phyloP scores from a whole-genome alignment of 177 flowering plant genomes.

The Tripterygium wilfordii region DNA sequence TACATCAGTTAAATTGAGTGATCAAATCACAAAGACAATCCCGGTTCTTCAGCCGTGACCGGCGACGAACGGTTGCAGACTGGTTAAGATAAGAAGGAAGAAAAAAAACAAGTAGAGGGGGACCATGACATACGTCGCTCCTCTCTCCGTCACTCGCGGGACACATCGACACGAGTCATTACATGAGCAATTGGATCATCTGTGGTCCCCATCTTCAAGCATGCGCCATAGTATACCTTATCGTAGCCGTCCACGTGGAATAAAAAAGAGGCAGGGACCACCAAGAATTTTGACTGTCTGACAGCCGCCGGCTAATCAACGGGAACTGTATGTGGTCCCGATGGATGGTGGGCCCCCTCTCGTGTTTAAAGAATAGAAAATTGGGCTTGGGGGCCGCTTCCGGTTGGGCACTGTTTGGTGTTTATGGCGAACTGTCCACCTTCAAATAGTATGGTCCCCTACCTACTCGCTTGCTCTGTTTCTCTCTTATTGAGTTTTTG shows the following conservation, averaged over 20 bases:
- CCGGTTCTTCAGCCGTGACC: no score
- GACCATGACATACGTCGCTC: no score
- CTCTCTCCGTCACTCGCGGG: conserved; percentile 36
- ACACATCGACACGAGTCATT: conserved; percentile 23
- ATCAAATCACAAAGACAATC: no score
- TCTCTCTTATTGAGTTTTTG: no score
- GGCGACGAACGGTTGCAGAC: no score
- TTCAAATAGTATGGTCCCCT: conserved; percentile 20
- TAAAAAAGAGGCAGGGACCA: conserved; percentile 9
- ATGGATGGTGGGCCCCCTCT: neutral
- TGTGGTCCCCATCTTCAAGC: conserved; percentile 9
- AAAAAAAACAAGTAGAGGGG: no score
- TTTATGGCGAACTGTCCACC: conserved; percentile 14
- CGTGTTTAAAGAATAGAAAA: neutral
- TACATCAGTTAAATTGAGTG: no score
- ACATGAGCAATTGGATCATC: conserved; percentile 21
- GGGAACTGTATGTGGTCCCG: conserved; percentile 10
- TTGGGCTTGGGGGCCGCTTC: neutral
- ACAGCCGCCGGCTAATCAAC: conserved; percentile 33
- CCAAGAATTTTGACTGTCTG: conserved; percentile 18
- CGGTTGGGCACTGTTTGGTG: conserved; percentile 6
- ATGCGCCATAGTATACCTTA: conserved; percentile 13
- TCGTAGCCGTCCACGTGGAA: conserved; percentile 23
- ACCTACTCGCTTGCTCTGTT: conserved; percentile 7
- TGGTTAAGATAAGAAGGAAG: no score